Base-by-base conservation (phyloP, 306 rosid species). In the Hippophae rhamnoides region DNA sequence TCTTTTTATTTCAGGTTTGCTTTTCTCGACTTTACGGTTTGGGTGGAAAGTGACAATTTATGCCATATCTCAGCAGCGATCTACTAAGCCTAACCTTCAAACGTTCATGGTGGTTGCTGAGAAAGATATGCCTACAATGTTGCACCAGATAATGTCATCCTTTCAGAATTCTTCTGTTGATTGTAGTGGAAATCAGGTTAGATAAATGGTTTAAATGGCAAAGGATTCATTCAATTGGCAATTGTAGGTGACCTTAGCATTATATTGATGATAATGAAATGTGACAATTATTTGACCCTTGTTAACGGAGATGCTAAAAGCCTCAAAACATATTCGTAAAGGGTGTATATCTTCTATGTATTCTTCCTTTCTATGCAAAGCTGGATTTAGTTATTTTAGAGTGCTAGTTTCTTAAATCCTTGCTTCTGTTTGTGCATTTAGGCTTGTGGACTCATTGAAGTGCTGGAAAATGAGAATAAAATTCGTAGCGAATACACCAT, bases 1-100 rank as follows among this genome's bases (percentile, higher is more conserved):
- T 50, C 7, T 9, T 12, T 31, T 43, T 62, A 72, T 74, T 70
- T 67, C 88, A 92, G 98, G 72, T 79, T 65, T 87, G 63, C 87
- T 92, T 63, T 79, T 87, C 79, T 71, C 93, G 0, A 85, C 73
- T 72, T 87, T 83, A 45, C 89, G 96, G 60, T 79, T 81, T 65
- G 96, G 98, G 47, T 92, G 98, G 98, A 92, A 83, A 79, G 78
- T 81, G 86, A 81, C 58, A 65, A 75, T 92, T 56, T 70, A 82
- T 74, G 85, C 82, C 74, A 79, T 92, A 71, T 87, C 95, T 64
- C 75, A 70, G 69, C 78, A 80, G 43, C 67, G 86, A 27, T 74
- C 87, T 62, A 51, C 62, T 48, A 85, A 81, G 72, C 84, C 95
- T 64, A 78, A 64, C 63, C 90, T 85, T 74, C 89, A 80, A 72